Base-by-base conservation (phyloP, 1,284 basidiomycete genomes). In the Megacollybia platyphylla region DNA sequence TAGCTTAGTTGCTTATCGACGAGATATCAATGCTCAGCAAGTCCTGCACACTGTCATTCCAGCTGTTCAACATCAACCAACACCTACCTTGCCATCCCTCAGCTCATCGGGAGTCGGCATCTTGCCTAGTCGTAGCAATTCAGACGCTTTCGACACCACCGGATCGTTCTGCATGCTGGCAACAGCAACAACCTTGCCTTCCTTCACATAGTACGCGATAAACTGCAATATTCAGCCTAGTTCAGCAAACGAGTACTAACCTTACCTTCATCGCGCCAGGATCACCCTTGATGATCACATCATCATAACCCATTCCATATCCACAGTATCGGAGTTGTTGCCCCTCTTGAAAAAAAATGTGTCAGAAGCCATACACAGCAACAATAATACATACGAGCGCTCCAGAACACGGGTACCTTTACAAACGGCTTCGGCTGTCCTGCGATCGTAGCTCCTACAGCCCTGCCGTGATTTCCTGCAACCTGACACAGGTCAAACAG, bases 351-450 rank as follows among this genome's bases (percentile, higher is more conserved):
- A 63, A 10, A 10, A 34, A n/a, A 18, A 20, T 8, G 43, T 26
- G 26, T 37, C 20, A 46, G 18, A 39, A 32, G 10, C 10, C 31
- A n/a, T 17, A 40, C 13, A 13, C 43, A 27, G 40, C 31, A 34
- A 2, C 10, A 11, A 34, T 11, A 34, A 11, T 3, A 7, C 81
- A 46, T 53, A 84, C 81, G 80, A 32, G 79, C 78, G 58, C 80
- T 84, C 91, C 91, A 96, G 64, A 96, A 96, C 41, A 93, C 67
- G 0, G 91, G 88, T 5, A 89, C 67, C 61, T 90, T 91, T 46
- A 71, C 69, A 56, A 82, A 89, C 4, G 73, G 73, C 49, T 78
- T 72, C n/a, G 67, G 61, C 34, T 63, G 63, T 27, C 77, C 76
- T 4, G 79, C 68, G 50, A 93, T 87, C 5, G 74, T 82, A 57